Evolutionary conservation across 2,329 filamentous ascomycete genomes (phyloP), one percentile per base, ranked within the genome.

Genomic region (Lecanicillium sp.): DNA sequence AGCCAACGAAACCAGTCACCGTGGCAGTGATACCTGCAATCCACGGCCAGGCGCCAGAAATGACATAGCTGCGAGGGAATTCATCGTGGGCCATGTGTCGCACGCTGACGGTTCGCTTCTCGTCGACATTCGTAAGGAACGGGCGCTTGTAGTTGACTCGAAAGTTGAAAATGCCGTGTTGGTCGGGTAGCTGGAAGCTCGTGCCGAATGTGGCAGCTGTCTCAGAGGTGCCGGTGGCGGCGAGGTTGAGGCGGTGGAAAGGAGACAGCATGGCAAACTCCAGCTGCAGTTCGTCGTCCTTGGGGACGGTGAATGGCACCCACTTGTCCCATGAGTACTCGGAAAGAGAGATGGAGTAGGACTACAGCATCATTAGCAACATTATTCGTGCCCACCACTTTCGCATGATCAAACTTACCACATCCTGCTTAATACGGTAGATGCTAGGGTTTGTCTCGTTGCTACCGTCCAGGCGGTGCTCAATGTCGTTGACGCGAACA

Each of bases 141-240:
- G 90, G 88, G 6, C 92, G 80, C 71, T 94, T 94, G 74, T 96
- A 95, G 73, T 95, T 94, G 62, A 96, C 75, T 57, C 82, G 79
- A 75, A 98, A 96, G 68, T 94, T 94, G 75, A 96, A 98, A 65
- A 98, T 95, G 57, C 92, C 92, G 67, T 98, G 92, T 65, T 98
- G 92, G 60, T 98, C 92, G 4, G 92, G 92, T 4, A 90, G 75
- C 47, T 73, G 83, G 65, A 98, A 95, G 17, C 76, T 73, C 33
- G 76, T 73, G 46, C 74, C 73, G 69, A 82, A 98, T 45, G 84
- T 73, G 35, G 85, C 81, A 47, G 80, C 78, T 51, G 85, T 80
- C 39, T 71, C 62, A 2, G 79, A 82, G 18, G 69, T 70, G 22
- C 64, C 61, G 9, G 69, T 59, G 12, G 77, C 74, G 8, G 66